These are phyloP conservation scores for Porcisia hertigi DNA, from an alignment of 208 protist genomes.

Conservation along the genomic window DNA sequence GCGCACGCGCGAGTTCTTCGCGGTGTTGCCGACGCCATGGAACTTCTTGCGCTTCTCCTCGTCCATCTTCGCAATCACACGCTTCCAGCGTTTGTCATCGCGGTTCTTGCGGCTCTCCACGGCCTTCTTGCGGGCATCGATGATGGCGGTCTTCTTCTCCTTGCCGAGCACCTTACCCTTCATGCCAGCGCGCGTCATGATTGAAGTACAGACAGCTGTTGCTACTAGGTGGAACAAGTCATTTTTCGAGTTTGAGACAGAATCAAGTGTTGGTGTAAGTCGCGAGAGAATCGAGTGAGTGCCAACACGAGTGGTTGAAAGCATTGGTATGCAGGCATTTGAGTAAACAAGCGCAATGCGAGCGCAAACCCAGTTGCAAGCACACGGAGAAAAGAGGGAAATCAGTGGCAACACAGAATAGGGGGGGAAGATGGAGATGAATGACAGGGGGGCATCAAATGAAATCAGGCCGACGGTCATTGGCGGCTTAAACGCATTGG, in stretches of 20 bases:
- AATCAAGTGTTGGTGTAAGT: background rate
- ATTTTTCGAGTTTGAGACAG: background rate
- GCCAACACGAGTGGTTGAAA: background rate
- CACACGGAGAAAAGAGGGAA: background rate
- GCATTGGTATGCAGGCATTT: too few relatives aligned
- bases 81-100: constrained; percentile 90
- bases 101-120: constrained; percentile 75
- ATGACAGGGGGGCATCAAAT: background rate
- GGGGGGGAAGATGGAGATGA: background rate
- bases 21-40: constrained; percentile 88
- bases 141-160: constrained; percentile 80
- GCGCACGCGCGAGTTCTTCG: constrained; percentile 83
- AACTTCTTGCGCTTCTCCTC: constrained; percentile 85
- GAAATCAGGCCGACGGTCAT: background rate
- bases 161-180: constrained; percentile 85
- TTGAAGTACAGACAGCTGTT: constrained; percentile 1
- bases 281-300: background rate
- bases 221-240: background rate
- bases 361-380: background rate
- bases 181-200: constrained; percentile 76
- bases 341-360: background rate
- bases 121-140: constrained; percentile 76
- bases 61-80: constrained; percentile 87
- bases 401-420: background rate
- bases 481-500: background rate